Base-by-base conservation (phyloP, 805 yeast species). In the Saccharomycodes ludwigii region DNA sequence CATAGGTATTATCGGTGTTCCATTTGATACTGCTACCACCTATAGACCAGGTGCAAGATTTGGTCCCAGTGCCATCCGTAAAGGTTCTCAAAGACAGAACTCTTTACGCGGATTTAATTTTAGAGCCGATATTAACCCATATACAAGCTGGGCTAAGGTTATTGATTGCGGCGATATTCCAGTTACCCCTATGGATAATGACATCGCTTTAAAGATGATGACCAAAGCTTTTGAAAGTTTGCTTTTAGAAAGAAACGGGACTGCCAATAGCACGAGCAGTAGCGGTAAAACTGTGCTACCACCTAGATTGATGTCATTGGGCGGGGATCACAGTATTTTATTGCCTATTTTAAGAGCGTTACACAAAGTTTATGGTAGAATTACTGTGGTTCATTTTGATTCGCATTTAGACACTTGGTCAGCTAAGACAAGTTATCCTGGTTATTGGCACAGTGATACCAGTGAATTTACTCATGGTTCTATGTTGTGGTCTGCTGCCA, bases 371-470 rank as follows among this genome's bases (percentile, higher is more conserved):
- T 70, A 81, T 46, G 91, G 88, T 2, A 72, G 72, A 13, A 54
- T 82, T 30, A 72, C 82, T 15, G 73, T 82, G 22, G 69, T 82
- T 34, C 94, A 82, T 54, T 79, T 82, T 43, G 94, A 82, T 48
- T 88, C 91, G 10, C 93, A 81, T 56, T 63, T 81, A 41, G 93
- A 82, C 51, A 81, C 93, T 4, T 69, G 85, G 88, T n/a, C n/a
- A n/a, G 51, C 73, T 40, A 91, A 93, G 8, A 63, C 68, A 37
- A 67, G 73, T 49, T 80, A 79, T 47, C 79, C 82, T 16, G 58
- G 73, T 12, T 68, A 64, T 46, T 71, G 77, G 77, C 62, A 60
- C 43, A 60, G 72, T n/a, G 65, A 66, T 22, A 68, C 65, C 42
- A 59, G 68, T 25, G 72, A 74, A 30, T 67, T 77, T 52, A 82